These are phyloP conservation scores for Aureobasidium uvarum DNA, from an alignment of 2,329 filamentous ascomycete species.

Conservation along the genomic window DNA sequence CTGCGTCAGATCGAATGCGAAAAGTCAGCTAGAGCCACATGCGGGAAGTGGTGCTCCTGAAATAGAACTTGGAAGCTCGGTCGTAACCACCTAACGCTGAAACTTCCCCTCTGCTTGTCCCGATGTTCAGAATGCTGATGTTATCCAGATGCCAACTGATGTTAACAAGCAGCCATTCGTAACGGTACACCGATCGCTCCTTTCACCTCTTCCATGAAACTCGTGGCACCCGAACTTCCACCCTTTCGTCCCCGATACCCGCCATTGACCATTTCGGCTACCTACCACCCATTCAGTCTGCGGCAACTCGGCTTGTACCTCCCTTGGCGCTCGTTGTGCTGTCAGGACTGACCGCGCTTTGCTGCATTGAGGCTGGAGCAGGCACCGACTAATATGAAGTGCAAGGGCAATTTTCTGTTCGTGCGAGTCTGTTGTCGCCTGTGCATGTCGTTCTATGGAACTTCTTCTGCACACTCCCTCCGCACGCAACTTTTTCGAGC, in stretches of 20 bases:
- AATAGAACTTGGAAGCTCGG: neutral
- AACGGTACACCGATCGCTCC: neutral
- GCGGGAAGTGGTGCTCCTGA: conserved; percentile 9
- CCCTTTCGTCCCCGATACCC: neutral
- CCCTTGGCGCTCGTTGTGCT: conserved; percentile 5
- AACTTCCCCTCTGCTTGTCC: too few relatives aligned
- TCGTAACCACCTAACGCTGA: too few relatives aligned
- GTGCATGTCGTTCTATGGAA: neutral
- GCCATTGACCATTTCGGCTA: too few relatives aligned
- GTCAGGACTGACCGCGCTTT: conserved; percentile 9
- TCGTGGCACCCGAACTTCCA: too few relatives aligned
- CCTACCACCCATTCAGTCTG: neutral
- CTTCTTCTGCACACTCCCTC: neutral
- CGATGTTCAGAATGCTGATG: too few relatives aligned
- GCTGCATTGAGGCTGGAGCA: neutral
- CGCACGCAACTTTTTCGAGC: neutral
- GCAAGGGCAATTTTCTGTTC: neutral
- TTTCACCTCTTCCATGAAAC: neutral
- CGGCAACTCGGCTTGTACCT: neutral
- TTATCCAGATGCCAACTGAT: too few relatives aligned
- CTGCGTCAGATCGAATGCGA: conserved; percentile 23
- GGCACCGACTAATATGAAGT: neutral
- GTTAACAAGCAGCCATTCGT: too few relatives aligned
- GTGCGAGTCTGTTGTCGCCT: neutral
- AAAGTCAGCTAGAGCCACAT: conserved; percentile 14